Conservation (phyloP, 2,329 filamentous ascomycete genomes). For the Colletotrichum viniferum region DNA sequence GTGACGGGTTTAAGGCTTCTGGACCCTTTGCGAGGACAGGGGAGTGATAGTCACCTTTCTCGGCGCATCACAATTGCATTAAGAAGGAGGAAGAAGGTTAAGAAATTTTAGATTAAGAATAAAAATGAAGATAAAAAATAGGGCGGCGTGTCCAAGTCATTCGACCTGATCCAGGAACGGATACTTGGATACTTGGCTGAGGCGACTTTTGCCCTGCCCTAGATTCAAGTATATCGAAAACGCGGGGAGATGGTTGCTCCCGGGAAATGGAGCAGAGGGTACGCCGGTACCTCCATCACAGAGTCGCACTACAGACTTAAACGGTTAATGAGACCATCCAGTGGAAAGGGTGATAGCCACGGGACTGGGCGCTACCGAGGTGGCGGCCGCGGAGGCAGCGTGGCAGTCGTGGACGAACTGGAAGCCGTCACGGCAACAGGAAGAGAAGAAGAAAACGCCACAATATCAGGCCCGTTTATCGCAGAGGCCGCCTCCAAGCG, state of each 20-base stretch:
- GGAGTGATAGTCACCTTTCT: neutral
- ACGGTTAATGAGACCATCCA: neutral
- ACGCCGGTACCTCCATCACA: neutral
- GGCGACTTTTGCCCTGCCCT: conserved; percentile 6
- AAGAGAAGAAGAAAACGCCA: neutral
- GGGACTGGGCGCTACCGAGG: neutral
- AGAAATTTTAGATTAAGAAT: neutral
- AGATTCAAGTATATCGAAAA: neutral
- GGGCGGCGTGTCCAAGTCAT: neutral
- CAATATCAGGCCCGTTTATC: neutral
- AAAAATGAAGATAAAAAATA: neutral
- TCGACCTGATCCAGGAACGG: neutral
- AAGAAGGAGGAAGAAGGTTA: neutral
- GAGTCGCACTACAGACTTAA: neutral
- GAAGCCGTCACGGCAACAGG: neutral
- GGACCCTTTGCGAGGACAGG: neutral
- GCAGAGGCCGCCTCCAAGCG: neutral
- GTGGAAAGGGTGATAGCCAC: neutral
- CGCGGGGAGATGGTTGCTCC: neutral
- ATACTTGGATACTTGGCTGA: neutral
- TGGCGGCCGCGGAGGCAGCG: neutral
- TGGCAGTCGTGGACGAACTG: conserved; percentile 7
- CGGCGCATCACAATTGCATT: neutral
- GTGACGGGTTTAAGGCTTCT: neutral
- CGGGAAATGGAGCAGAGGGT: neutral